phyloP scores from a whole-genome alignment of 768 basidiomycete genomes.

The Kwoniella sp. region DNA sequence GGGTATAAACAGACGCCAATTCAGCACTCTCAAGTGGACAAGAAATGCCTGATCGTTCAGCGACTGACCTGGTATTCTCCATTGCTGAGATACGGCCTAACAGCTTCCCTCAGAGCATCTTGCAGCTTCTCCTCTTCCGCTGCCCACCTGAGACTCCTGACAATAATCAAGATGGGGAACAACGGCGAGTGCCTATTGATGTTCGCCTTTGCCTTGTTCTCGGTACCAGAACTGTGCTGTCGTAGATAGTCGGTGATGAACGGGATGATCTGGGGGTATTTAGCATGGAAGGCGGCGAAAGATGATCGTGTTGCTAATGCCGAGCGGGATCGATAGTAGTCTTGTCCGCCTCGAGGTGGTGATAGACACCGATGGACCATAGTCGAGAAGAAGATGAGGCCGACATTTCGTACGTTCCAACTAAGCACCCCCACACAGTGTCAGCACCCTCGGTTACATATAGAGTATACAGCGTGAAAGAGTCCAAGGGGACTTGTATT shows the following conservation, averaged over 20 bases:
- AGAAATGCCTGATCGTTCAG: background rate
- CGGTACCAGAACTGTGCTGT: background rate
- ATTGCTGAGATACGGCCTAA: slow-evolving; percentile 33
- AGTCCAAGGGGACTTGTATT: background rate
- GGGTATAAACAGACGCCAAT: slow-evolving; percentile 4
- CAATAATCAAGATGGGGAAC: slow-evolving; percentile 49
- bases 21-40: background rate
- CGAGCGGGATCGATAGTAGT: slow-evolving; percentile 33
- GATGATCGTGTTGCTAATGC: slow-evolving; percentile 37
- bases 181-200: slow-evolving; percentile 36
- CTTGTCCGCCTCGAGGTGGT: slow-evolving; percentile 38
- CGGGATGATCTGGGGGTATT: slow-evolving; percentile 43
- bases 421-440: slow-evolving; percentile 17
- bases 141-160: slow-evolving; percentile 44
- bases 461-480: background rate
- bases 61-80: slow-evolving; percentile 39
- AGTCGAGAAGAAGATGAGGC: slow-evolving; percentile 52
- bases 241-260: slow-evolving; percentile 28
- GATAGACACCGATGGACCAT: slow-evolving; percentile 45
- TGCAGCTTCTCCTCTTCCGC: slow-evolving; percentile 21
- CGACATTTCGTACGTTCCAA: slow-evolving; percentile 56
- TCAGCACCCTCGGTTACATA: background rate
- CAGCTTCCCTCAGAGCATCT: slow-evolving; percentile 20
- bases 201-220: background rate
- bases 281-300: slow-evolving; percentile 40